These are phyloP conservation scores for Trichoderma cornu-damae DNA, from an alignment of 2,329 filamentous ascomycete genomes.

Conservation along the genomic window DNA sequence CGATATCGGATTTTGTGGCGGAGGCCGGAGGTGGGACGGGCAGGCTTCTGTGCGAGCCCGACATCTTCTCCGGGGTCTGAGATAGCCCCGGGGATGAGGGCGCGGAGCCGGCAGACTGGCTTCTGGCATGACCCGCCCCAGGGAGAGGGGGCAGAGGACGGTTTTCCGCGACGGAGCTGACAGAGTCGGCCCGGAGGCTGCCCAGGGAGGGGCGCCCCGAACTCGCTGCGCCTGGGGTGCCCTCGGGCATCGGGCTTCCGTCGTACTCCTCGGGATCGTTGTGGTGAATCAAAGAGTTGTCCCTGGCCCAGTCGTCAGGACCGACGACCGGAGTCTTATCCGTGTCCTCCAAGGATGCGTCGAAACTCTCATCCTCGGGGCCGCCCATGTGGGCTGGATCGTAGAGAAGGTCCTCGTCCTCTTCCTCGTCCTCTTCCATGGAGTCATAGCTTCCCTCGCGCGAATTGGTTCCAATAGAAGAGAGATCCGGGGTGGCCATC, in stretches of 20 bases:
- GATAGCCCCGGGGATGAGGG: slow-evolving; percentile 60
- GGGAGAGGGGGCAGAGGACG: slow-evolving; percentile 84
- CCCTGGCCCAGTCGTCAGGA: slow-evolving; percentile 89
- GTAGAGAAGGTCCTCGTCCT: slow-evolving; percentile 54
- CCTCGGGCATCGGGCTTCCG: slow-evolving; percentile 61
- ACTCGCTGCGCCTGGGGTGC: slow-evolving; percentile 36
- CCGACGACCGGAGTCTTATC: slow-evolving; percentile 98
- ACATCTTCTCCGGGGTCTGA: slow-evolving; percentile 66
- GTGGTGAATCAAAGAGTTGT: slow-evolving; percentile 45
- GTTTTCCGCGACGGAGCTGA: slow-evolving; percentile 72
- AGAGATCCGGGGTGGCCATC: slow-evolving; percentile 95
- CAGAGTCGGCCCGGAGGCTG: slow-evolving; percentile 63
- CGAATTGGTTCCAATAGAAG: slow-evolving; percentile 81
- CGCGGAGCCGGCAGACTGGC: slow-evolving; percentile 42
- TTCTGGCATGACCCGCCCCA: slow-evolving; percentile 43
- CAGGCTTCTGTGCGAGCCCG: slow-evolving; percentile 60
- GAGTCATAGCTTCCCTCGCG: slow-evolving; percentile 92
- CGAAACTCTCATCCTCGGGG: slow-evolving; percentile 84
- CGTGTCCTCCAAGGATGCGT: slow-evolving; percentile 89
- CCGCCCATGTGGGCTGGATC: slow-evolving; percentile 49
- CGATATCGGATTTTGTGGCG: slow-evolving; percentile 70
- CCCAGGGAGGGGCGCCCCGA: slow-evolving; percentile 45
- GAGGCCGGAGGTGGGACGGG: slow-evolving; percentile 66
- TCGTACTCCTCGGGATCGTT: slow-evolving; percentile 47
- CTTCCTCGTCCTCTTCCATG: slow-evolving; percentile 68